These are phyloP conservation scores for Hibiscus mutabilis DNA, from an alignment of 345 rosid genomes.

Conservation along the genomic window DNA sequence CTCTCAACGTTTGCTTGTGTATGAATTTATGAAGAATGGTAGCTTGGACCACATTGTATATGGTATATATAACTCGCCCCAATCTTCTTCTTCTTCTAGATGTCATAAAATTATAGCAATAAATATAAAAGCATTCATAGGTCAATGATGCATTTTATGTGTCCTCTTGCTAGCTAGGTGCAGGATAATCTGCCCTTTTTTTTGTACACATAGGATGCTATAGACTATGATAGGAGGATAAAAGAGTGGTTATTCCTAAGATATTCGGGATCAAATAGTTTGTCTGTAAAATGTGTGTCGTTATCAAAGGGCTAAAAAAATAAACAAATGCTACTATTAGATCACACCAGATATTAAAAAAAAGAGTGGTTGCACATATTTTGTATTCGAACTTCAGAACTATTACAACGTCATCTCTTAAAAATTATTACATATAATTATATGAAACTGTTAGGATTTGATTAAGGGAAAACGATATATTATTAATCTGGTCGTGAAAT, in stretches of 20 bases:
- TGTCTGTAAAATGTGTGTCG: no score
- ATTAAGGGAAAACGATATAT: no score
- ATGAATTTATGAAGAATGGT: constrained; percentile 56
- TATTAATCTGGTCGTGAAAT: no score
- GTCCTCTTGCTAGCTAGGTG: no score
- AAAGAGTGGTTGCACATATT: background rate
- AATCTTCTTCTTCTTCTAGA: background rate
- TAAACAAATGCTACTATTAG: no score
- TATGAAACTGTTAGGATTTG: background rate
- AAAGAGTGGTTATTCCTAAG: background rate
- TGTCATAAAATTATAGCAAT: no score
- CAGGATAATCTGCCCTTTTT: background rate
- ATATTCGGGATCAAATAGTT: no score
- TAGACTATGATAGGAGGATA: background rate
- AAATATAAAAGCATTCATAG: no score
- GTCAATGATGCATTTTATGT: no score
- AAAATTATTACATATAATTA: background rate
- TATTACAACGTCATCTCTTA: background rate
- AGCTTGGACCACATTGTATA: constrained; percentile 55
- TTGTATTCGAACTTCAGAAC: background rate
- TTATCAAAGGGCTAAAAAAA: no score
- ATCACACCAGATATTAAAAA: no score
- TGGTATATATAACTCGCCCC: constrained; percentile 18
- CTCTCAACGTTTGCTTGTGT: constrained; percentile 53
- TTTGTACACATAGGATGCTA: background rate